Base-by-base conservation (phyloP, 192 early-diverging fungal genomes). In the Lobulomyces angularis region DNA sequence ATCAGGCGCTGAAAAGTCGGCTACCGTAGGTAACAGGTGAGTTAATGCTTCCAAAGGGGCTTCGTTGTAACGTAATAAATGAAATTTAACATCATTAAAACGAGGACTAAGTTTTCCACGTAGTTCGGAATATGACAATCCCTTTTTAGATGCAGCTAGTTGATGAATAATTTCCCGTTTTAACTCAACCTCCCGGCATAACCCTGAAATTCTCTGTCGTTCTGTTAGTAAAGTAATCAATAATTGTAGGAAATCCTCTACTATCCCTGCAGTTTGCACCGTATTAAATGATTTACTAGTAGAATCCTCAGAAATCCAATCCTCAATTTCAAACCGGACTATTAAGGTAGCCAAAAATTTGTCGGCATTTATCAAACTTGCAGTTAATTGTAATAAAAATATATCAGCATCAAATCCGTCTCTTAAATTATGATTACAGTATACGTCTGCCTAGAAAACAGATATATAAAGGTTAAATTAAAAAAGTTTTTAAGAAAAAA, bases 341-440 rank as follows among this genome's bases (percentile, higher is more conserved):
- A 97, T 24, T 11, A 92, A 43, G 1, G 81, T 83, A 5, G 74
- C 76, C 39, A 97, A 47, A 33, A 95, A 80, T 8, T 76, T 68
- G 46, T 88, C 75, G 5, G 87, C 65, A 19, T 84, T 81, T 26
- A 85, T 67, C 18, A 83, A 53, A 12, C 65, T 45, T 25, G 74
- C 61, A 8, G 65, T 73, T 0, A 78, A 54, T 56, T 97, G 95
- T 8, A 95, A 51, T 41, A 99, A 50, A 41, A 85, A 88, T 6
- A 97, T 55, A 47, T 99, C 86, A 37, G 81, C 77, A 59, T 99
- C 95, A 59, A 86, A 90, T 60, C 81, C 78, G 37, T 90, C 84
- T 24, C 92, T 81, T 12, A 94, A 50, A 0, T 80, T 80, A 8
- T 83, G 64, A 19, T 88, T 83, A 8, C 81, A 79, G 56, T 88